Evolutionary conservation across 31 red algal species (phyloP).

Genomic region (Porphyra umbilicalis): DNA sequence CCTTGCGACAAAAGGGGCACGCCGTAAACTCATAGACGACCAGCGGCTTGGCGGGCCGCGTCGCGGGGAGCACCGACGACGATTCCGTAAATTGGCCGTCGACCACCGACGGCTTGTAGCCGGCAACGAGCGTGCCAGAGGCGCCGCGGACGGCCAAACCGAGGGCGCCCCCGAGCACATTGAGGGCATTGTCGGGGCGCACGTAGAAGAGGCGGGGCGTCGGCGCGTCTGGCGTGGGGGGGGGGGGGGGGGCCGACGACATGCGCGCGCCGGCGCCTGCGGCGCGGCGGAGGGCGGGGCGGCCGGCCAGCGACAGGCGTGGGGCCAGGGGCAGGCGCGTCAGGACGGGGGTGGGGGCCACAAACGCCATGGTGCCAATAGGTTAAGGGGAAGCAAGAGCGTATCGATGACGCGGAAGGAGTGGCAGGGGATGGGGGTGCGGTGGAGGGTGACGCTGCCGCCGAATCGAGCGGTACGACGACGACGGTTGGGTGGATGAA

Average conservation of each 20-base stretch:
- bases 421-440: no score
- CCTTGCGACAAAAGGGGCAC: conserved; percentile 87
- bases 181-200: conserved; percentile 44
- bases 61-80: conserved; percentile 55
- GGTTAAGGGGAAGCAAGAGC: no score
- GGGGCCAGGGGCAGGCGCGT: not conserved
- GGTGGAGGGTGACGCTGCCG: no score
- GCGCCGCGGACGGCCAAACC: conserved; percentile 29
- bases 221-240: conserved; percentile 33
- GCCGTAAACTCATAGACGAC: conserved; percentile 72
- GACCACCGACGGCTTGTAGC: conserved; percentile 46
- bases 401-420: no score
- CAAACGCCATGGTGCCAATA: conserved; percentile 57
- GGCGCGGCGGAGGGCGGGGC: not conserved
- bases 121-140: conserved; percentile 63
- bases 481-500: no score
- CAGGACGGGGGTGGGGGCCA: conserved; percentile 7
- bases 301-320: not conserved
- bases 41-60: conserved; percentile 50
- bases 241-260: conserved; percentile 38
- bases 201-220: conserved; percentile 47
- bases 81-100: conserved; percentile 57
- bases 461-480: no score
- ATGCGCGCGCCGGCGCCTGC: not conserved
- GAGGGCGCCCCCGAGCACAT: conserved; percentile 35